Conservation (phyloP, 331 rosid species). For the Pyrus hybrid region DNA sequence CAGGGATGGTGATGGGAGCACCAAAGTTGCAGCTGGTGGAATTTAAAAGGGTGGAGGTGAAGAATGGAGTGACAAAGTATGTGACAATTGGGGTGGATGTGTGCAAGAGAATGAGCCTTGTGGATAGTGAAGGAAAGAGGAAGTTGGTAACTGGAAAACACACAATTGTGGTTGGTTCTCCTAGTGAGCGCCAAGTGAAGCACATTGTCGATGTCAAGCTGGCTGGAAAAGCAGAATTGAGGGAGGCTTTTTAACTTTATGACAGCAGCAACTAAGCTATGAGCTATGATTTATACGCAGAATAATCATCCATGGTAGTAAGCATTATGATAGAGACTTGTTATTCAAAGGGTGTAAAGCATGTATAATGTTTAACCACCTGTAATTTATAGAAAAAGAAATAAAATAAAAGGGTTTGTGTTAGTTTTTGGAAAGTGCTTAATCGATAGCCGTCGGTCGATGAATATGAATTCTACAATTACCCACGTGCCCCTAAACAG, state of each 20-base stretch:
- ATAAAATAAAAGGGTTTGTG: background rate
- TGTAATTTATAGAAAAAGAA: background rate
- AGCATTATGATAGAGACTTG: background rate
- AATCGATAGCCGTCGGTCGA: too few species aligned
- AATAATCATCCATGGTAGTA: background rate
- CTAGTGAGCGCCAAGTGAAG: slow-evolving; percentile 40
- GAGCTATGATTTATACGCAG: background rate
- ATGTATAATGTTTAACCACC: background rate
- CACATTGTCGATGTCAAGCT: slow-evolving; percentile 38
- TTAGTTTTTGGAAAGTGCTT: too few species aligned
- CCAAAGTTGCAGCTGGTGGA: slow-evolving; percentile 45
- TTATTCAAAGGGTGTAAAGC: background rate
- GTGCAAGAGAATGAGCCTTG: slow-evolving; percentile 36
- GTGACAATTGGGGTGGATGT: slow-evolving; percentile 31
- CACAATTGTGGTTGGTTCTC: slow-evolving; percentile 42
- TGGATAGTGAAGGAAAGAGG: slow-evolving; percentile 54
- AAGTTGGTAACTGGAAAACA: slow-evolving; percentile 44
- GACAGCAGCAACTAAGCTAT: background rate
- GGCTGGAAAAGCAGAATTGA: slow-evolving; percentile 10
- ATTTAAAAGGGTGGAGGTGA: slow-evolving; percentile 39
- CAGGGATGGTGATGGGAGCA: slow-evolving; percentile 23
- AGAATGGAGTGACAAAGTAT: slow-evolving; percentile 23
- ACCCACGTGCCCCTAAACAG: too few species aligned
- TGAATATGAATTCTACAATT: too few species aligned
- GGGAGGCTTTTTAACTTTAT: background rate